Conservation (phyloP, 2,329 filamentous ascomycete species). For the Fusarium xylarioides region DNA sequence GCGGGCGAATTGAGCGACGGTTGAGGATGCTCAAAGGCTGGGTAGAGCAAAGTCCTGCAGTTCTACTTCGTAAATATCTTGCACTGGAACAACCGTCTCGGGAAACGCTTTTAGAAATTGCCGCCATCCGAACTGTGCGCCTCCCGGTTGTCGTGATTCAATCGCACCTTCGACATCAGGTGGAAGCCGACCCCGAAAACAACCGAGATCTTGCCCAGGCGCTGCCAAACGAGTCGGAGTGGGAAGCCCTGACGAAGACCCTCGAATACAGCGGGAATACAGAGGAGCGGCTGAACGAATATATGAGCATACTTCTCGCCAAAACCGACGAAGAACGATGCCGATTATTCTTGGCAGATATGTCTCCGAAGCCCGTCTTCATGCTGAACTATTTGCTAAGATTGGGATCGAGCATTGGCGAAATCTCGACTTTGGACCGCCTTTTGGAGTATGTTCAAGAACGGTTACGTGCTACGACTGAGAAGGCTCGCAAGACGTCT, state of each 20-base stretch:
- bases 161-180: constrained; percentile 42
- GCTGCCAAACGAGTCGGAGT: constrained; percentile 40
- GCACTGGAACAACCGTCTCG: constrained; percentile 1
- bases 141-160: constrained; percentile 47
- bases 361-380: constrained; percentile 41
- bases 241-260: constrained; percentile 32
- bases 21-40: constrained; percentile 35
- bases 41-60: constrained; percentile 36
- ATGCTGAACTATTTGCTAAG: constrained; percentile 47
- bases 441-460: constrained; percentile 42
- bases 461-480: constrained; percentile 23
- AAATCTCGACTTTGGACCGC: constrained; percentile 35
- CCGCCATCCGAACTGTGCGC: constrained; percentile 40
- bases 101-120: constrained; percentile 27
- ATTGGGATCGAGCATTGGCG: constrained; percentile 36
- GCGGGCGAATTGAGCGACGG: constrained; percentile 28
- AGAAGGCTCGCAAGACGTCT: background rate
- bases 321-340: constrained; percentile 46
- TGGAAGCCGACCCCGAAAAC: constrained; percentile 13
- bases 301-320: constrained; percentile 44
- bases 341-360: constrained; percentile 42
- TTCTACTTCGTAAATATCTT: constrained; percentile 39
- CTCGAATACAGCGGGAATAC: constrained; percentile 35
- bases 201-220: constrained; percentile 33
- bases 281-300: constrained; percentile 37